phyloP scores from a whole-genome alignment of 129 eudicot genomes.

The Pulicaria dysenterica region DNA sequence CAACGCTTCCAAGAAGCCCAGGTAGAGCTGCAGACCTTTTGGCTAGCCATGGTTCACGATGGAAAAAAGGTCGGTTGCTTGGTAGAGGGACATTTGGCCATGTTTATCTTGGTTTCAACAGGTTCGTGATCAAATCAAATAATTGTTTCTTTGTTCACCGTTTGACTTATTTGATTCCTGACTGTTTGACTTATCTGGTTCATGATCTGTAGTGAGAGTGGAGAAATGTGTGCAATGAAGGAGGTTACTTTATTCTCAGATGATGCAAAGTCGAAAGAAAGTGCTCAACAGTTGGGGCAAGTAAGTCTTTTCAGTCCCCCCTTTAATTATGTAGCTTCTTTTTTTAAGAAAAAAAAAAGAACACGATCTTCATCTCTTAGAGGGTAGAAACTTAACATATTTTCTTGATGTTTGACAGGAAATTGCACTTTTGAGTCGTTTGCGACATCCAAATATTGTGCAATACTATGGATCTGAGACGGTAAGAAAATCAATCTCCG shows the following conservation, averaged over 20 bases:
- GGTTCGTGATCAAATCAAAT: conserved; percentile 37
- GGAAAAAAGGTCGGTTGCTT: conserved; percentile 71
- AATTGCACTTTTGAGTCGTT: conserved; percentile 57
- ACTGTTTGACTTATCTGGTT: conserved; percentile 3
- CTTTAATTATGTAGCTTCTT: neutral
- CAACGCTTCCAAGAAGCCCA: conserved; percentile 46
- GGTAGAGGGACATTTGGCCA: conserved; percentile 79
- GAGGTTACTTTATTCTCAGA: conserved; percentile 61
- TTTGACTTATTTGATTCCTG: conserved; percentile 9
- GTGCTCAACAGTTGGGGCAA: conserved; percentile 61
- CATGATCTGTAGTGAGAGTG: conserved; percentile 49
- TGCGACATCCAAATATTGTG: conserved; percentile 69
- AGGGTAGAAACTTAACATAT: conserved; percentile 5
- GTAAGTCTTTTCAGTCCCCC: conserved; percentile 39
- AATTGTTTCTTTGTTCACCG: neutral
- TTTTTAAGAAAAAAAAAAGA: conserved; percentile 5
- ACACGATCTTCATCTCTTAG: neutral
- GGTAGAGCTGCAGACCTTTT: conserved; percentile 39
- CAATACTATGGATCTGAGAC: conserved; percentile 62
- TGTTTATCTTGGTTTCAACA: conserved; percentile 67
- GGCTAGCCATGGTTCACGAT: conserved; percentile 48
- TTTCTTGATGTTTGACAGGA: conserved; percentile 46
- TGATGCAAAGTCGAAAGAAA: conserved; percentile 64
- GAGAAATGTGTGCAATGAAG: conserved; percentile 80
- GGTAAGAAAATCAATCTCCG: conserved; percentile 26